These are phyloP conservation scores for Russula dissimulans DNA, from an alignment of 768 basidiomycete species.

Conservation along the genomic window DNA sequence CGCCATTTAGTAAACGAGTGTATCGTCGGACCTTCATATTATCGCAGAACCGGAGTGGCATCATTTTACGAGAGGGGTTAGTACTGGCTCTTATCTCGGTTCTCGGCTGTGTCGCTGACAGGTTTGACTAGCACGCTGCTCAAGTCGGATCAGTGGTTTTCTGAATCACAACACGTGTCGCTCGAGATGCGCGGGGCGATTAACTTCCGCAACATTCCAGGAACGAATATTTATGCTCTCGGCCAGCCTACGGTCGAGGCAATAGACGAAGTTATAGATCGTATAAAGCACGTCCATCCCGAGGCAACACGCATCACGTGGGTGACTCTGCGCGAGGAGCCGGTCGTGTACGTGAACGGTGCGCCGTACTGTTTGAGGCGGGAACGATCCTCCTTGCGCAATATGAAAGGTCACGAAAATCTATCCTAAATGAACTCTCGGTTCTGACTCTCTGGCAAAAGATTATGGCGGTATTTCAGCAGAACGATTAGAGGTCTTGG, in stretches of 20 bases:
- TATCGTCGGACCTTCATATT: background rate
- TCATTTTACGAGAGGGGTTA: slow-evolving; percentile 85
- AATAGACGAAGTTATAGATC: slow-evolving; percentile 65
- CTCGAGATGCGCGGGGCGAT: slow-evolving; percentile 82
- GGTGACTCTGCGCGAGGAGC: slow-evolving; percentile 91
- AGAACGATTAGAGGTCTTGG: slow-evolving; percentile 78
- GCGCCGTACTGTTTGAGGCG: slow-evolving; percentile 83
- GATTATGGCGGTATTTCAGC: slow-evolving; percentile 96
- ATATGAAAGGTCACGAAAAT: slow-evolving; percentile 71
- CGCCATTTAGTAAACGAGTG: slow-evolving; percentile 6
- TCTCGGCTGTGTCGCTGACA: background rate
- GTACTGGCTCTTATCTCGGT: slow-evolving; percentile 21
- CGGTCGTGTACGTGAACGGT: slow-evolving; percentile 88
- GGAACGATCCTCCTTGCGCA: slow-evolving; percentile 78
- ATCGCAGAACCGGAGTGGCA: slow-evolving; percentile 75
- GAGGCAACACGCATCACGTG: slow-evolving; percentile 61
- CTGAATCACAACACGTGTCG: slow-evolving; percentile 56
- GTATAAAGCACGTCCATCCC: slow-evolving; percentile 54
- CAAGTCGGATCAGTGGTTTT: slow-evolving; percentile 90
- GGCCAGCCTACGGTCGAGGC: slow-evolving; percentile 90
- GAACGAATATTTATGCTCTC: slow-evolving; percentile 79
- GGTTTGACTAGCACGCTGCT: slow-evolving; percentile 52
- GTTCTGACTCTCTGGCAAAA: slow-evolving; percentile 22
- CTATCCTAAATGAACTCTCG: background rate
- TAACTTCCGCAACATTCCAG: slow-evolving; percentile 82